A percentile compares a stretch with the other conserved stretches of the same genome.
These are phyloP conservation scores for Entonaema liquescens DNA, from an alignment of 495 filamentous ascomycete species.

Conservation along the genomic window DNA sequence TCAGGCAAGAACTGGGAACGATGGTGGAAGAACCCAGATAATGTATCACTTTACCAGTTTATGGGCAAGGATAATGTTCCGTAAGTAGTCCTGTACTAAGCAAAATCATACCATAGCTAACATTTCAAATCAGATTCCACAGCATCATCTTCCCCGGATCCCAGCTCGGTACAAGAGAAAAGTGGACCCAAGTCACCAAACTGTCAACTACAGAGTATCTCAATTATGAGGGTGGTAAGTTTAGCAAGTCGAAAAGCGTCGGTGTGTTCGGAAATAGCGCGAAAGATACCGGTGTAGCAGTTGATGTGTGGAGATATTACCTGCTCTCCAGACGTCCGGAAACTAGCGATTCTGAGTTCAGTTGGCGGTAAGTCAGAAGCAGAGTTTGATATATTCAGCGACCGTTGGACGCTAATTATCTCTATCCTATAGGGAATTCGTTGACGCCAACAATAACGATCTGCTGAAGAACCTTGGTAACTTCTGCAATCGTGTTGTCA, in stretches of 20 bases:
- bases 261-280: conserved; percentile 93
- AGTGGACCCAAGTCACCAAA: conserved; percentile 92
- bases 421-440: conserved; percentile 65
- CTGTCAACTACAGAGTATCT: conserved; percentile 93
- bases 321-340: conserved; percentile 88
- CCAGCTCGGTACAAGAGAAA: conserved; percentile 82
- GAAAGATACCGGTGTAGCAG: conserved; percentile 83
- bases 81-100: conserved; percentile 65
- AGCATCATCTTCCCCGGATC: conserved; percentile 85
- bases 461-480: conserved; percentile 92
- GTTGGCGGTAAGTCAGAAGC: conserved; percentile 64
- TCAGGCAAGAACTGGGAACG: conserved; percentile 75
- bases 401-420: conserved; percentile 6
- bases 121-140: conserved; percentile 41
- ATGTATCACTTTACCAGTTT: conserved; percentile 95
- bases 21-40: conserved; percentile 92
- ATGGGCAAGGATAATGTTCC: conserved; percentile 98
- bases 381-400: neutral
- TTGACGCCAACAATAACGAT: conserved; percentile 87
- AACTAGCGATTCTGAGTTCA: conserved; percentile 87
- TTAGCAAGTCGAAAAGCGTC: conserved; percentile 88
- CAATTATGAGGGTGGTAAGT: conserved; percentile 95
- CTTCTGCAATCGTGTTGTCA: conserved; percentile 91
- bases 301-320: conserved; percentile 94
- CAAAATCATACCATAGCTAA: conserved; percentile 6